Conservation (phyloP, 1,139 yeast genomes). For the Saccharomyces pastorianus region DNA sequence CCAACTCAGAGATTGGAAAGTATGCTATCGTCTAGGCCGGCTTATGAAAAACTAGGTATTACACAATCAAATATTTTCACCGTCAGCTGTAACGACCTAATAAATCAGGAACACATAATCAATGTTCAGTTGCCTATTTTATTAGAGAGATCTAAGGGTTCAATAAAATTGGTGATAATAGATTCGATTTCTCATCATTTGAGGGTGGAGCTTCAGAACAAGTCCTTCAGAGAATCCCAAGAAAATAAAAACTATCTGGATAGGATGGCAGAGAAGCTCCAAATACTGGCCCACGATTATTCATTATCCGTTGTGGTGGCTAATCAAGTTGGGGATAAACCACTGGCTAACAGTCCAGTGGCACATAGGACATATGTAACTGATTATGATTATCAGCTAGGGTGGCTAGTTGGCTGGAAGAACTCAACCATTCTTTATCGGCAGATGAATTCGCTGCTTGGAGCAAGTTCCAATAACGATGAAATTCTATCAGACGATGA, state of each 20-base stretch:
- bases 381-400: constrained; percentile 59
- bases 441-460: constrained; percentile 19
- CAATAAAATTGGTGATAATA: constrained; percentile 50
- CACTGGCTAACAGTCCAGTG: constrained; percentile 25
- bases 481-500: constrained; percentile 30
- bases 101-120: constrained; percentile 66
- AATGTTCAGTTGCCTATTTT: constrained; percentile 61
- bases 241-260: constrained; percentile 40
- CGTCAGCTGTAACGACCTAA: constrained; percentile 60
- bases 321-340: constrained; percentile 72
- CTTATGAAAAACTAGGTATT: constrained; percentile 27
- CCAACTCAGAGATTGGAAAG: constrained; percentile 53
- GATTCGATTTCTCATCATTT: constrained; percentile 87
- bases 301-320: constrained; percentile 61
- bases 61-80: constrained; percentile 48
- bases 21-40: constrained; percentile 29
- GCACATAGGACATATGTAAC: constrained; percentile 31
- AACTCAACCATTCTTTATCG: constrained; percentile 32
- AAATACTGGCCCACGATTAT: constrained; percentile 41
- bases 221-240: constrained; percentile 32
- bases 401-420: constrained; percentile 75
- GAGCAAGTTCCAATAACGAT: constrained; percentile 6
- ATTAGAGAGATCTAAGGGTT: constrained; percentile 35
- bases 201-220: constrained; percentile 51
- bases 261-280: constrained; percentile 42